These are phyloP conservation scores for Orobanche coerulescens DNA, from an alignment of 257 asterid species.

Conservation along the genomic window DNA sequence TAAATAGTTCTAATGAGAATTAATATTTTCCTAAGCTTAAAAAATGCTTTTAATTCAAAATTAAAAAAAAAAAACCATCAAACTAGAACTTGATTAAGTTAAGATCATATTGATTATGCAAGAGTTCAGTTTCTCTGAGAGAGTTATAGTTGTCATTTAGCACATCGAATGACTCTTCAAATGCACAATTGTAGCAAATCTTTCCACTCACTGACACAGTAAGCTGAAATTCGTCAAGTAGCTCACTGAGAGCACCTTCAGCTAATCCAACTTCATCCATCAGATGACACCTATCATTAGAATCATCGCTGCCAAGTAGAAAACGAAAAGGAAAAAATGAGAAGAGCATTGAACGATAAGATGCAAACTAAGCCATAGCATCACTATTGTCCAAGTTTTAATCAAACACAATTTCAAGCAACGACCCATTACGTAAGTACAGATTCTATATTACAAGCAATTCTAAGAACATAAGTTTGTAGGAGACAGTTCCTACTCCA, in stretches of 20 bases:
- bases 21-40: neutral
- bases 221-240: constrained; percentile 46
- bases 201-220: constrained; percentile 47
- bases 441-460: neutral
- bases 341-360: neutral
- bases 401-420: neutral
- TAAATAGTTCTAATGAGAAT: neutral
- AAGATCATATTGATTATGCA: constrained; percentile 9
- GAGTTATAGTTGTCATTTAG: neutral
- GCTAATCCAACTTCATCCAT: constrained; percentile 59
- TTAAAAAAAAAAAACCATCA: neutral
- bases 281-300: constrained; percentile 39
- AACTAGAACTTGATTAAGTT: constrained; percentile 8
- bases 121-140: neutral
- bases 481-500: neutral
- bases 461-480: neutral
- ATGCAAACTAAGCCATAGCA: neutral
- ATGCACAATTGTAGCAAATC: constrained; percentile 2
- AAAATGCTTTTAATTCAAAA: neutral
- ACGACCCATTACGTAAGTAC: neutral
- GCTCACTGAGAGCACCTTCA: constrained; percentile 64
- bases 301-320: constrained; percentile 49
- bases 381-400: neutral
- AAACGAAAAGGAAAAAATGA: neutral
- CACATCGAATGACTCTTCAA: constrained; percentile 3